A percentile compares a stretch with the other conserved stretches of the same genome.
Evolutionary conservation across 495 filamentous ascomycete species (phyloP).

Genomic region (Xylaria flabelliformis): DNA sequence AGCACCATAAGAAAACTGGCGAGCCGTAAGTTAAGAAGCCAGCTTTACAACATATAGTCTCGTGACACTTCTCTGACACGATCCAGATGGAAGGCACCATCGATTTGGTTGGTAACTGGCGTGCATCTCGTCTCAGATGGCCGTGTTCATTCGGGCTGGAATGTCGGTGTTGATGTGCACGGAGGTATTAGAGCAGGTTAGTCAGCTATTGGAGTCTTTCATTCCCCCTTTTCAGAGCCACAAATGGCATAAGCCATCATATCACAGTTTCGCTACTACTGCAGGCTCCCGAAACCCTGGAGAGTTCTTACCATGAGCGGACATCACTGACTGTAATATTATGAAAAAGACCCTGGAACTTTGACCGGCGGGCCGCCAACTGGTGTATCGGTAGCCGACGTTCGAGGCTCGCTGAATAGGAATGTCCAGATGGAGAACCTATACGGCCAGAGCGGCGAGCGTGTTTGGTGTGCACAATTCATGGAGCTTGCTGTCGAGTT

Average conservation of each 20-base stretch:
- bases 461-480: slow-evolving; percentile 24
- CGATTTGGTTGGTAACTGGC: slow-evolving; percentile 21
- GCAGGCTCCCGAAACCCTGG: neutral
- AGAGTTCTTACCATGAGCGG: neutral
- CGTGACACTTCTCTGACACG: neutral
- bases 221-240: neutral
- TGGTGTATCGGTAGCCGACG: neutral
- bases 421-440: slow-evolving; percentile 22
- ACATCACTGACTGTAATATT: neutral
- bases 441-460: slow-evolving; percentile 17
- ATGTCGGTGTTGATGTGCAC: neutral
- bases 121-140: slow-evolving; percentile 22
- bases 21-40: slow-evolving; percentile 11
- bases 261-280: neutral
- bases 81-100: slow-evolving; percentile 17
- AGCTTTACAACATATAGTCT: neutral
- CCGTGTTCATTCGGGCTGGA: slow-evolving; percentile 22
- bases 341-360: slow-evolving; percentile 1
- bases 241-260: neutral
- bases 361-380: neutral
- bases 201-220: neutral
- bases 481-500: slow-evolving; percentile 22
- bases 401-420: neutral
- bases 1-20: slow-evolving; percentile 19
- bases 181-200: neutral